Conservation (phyloP, 129 eudicot species). For the Pittosporum tobira region DNA sequence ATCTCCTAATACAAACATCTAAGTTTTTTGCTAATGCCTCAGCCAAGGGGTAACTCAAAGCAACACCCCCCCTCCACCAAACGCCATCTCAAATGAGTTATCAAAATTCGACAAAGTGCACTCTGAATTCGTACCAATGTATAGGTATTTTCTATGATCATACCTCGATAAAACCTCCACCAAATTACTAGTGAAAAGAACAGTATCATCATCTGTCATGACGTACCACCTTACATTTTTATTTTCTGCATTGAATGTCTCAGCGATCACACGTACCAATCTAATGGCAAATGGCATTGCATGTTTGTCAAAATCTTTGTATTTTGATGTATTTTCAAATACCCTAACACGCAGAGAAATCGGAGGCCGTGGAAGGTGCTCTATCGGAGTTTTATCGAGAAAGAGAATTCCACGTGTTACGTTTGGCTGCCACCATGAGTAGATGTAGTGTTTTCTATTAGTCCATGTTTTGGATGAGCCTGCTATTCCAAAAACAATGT, state of each 20-base stretch:
- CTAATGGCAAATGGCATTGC: slow-evolving; percentile 31
- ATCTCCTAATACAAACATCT: slow-evolving; percentile 45
- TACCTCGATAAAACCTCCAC: slow-evolving; percentile 44
- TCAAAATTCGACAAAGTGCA: slow-evolving; percentile 21
- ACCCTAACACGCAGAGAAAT: slow-evolving; percentile 40
- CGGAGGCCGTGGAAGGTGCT: slow-evolving; percentile 47
- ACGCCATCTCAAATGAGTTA: slow-evolving; percentile 49
- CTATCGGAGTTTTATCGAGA: slow-evolving; percentile 38
- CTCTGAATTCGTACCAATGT: slow-evolving; percentile 61
- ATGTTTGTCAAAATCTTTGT: slow-evolving; percentile 18
- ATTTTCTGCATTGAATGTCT: slow-evolving; percentile 29
- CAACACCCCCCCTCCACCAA: slow-evolving; percentile 87
- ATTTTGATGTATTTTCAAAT: slow-evolving; percentile 24
- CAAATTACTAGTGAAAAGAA: slow-evolving; percentile 44
- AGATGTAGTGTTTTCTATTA: slow-evolving; percentile 27
- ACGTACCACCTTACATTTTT: slow-evolving; percentile 51
- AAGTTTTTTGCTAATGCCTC: slow-evolving; percentile 45
- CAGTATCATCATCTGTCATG: slow-evolving; percentile 72
- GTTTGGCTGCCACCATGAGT: slow-evolving; percentile 69
- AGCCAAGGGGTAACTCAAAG: slow-evolving; percentile 71
- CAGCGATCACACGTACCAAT: slow-evolving; percentile 29
- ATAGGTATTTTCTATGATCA: slow-evolving; percentile 47
- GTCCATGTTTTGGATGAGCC: slow-evolving; percentile 34
- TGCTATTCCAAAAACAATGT: slow-evolving; percentile 45
- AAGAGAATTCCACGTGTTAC: slow-evolving; percentile 46